A percentile compares a stretch with the other conserved stretches of the same genome.
phyloP scores from a whole-genome alignment of 345 rosid genomes.

The Eutrema heterophyllum region DNA sequence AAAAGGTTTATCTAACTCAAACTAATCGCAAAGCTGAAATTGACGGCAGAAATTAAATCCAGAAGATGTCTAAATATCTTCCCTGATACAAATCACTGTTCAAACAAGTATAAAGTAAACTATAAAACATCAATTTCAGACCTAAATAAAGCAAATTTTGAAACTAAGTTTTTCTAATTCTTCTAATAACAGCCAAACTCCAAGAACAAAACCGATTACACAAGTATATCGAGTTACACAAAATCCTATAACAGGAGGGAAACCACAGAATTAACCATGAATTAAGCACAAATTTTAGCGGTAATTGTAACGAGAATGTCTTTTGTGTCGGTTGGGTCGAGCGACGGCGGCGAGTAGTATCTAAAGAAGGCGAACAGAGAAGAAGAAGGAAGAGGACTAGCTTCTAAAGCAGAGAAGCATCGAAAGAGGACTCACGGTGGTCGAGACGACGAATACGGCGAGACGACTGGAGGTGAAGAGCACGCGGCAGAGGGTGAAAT shows the following conservation, averaged over 20 bases:
- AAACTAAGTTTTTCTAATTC: background rate
- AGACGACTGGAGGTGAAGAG: background rate
- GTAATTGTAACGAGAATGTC: background rate
- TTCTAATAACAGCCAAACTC: background rate
- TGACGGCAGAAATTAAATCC: background rate
- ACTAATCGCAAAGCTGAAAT: background rate
- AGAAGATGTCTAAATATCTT: background rate
- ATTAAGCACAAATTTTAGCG: background rate
- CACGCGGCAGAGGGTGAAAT: background rate
- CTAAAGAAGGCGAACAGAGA: background rate
- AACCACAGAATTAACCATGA: background rate
- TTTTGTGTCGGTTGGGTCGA: background rate
- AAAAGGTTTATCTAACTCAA: background rate
- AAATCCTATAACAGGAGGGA: background rate
- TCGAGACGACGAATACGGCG: background rate
- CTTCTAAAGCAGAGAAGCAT: background rate
- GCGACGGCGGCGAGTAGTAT: background rate
- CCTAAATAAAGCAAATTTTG: background rate
- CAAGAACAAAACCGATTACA: background rate
- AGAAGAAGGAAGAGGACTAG: background rate
- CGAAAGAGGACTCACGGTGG: slow-evolving; percentile 6
- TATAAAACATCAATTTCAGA: background rate
- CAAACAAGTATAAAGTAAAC: background rate
- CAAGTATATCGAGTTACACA: background rate
- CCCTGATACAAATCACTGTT: background rate